Evolutionary conservation across 1,284 basidiomycete genomes (phyloP).

Genomic region (Cutaneotrichosporon cutaneum): DNA sequence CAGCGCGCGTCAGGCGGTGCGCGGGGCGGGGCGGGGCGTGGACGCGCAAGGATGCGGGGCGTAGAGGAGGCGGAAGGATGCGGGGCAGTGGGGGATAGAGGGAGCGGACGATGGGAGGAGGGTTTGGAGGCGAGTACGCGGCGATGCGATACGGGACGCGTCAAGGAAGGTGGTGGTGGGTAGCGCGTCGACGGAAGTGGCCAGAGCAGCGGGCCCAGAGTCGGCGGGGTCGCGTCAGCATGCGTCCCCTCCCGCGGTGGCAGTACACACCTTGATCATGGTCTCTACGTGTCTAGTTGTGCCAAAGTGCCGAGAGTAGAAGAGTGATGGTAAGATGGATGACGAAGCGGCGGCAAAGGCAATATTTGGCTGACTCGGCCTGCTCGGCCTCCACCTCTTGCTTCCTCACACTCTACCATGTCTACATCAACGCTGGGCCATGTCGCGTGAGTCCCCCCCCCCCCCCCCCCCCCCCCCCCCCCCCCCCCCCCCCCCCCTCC

Average conservation of each 20-base stretch:
- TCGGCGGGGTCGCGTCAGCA: slow-evolving; percentile 10
- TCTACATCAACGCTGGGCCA: too few relatives aligned
- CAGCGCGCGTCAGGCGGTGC: too few relatives aligned
- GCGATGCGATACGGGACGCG: too few relatives aligned
- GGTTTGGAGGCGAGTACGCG: neutral
- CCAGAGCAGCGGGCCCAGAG: neutral
- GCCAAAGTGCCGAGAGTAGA: neutral
- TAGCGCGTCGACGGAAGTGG: slow-evolving; percentile 1
- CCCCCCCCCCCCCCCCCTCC: too few relatives aligned
- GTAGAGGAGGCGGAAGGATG: neutral
- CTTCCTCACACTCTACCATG: too few relatives aligned
- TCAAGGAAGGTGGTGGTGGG: neutral
- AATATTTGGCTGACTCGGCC: neutral
- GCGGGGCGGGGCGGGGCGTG: neutral
- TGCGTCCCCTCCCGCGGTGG: neutral
- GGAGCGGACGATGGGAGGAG: neutral
- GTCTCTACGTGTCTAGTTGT: slow-evolving; percentile 10
- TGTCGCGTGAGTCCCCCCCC: too few relatives aligned
- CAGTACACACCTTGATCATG: slow-evolving; percentile 57
- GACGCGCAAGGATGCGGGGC: neutral
- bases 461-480: too few relatives aligned
- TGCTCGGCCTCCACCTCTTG: neutral
- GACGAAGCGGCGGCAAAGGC: neutral
- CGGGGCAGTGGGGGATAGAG: neutral
- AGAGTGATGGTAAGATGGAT: neutral